phyloP scores from a whole-genome alignment of 2,329 filamentous ascomycete species.

The Penicillium hordei region DNA sequence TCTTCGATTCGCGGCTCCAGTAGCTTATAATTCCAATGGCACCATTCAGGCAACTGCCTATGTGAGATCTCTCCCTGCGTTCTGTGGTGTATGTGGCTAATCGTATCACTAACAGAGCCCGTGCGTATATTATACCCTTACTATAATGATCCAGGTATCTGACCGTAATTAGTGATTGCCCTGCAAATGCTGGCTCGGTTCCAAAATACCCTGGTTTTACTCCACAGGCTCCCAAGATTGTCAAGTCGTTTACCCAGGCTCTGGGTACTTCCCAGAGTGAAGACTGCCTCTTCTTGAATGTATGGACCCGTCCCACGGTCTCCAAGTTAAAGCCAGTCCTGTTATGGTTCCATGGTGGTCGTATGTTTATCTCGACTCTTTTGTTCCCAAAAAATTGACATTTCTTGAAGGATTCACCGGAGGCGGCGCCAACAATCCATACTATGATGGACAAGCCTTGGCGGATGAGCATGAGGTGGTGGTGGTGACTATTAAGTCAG shows the following conservation, averaged over 20 bases:
- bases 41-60: slow-evolving; percentile 14
- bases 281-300: slow-evolving; percentile 40
- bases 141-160: background rate
- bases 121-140: slow-evolving; percentile 6
- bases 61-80: slow-evolving; percentile 5
- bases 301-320: slow-evolving; percentile 29
- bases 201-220: slow-evolving; percentile 25
- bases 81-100: background rate
- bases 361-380: slow-evolving; percentile 23
- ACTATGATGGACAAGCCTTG: slow-evolving; percentile 39
- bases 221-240: slow-evolving; percentile 20
- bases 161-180: slow-evolving; percentile 24
- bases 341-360: slow-evolving; percentile 45
- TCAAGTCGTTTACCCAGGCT: slow-evolving; percentile 23
- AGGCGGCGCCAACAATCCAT: slow-evolving; percentile 38
- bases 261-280: slow-evolving; percentile 31
- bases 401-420: slow-evolving; percentile 33
- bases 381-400: background rate
- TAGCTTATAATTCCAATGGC: slow-evolving; percentile 14
- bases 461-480: slow-evolving; percentile 42
- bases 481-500: slow-evolving; percentile 43
- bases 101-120: slow-evolving; percentile 12
- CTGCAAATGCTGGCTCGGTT: slow-evolving; percentile 17
- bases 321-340: slow-evolving; percentile 38
- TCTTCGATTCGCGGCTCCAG: slow-evolving; percentile 29